Evolutionary conservation across 495 filamentous ascomycete genomes (phyloP).

Genomic region (Xylona heveae): DNA sequence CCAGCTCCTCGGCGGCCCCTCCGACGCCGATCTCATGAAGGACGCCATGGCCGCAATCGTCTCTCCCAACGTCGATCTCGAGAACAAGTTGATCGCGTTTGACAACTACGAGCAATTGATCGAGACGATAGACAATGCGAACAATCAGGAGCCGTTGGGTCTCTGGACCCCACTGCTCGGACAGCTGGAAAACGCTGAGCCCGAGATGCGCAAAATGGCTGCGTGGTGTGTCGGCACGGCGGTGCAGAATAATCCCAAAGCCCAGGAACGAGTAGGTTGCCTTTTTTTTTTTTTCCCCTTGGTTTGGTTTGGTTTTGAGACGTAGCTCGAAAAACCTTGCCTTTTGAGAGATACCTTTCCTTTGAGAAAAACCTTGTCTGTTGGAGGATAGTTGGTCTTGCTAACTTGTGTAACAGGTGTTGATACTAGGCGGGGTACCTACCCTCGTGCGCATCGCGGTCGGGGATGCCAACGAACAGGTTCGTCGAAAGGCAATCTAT

Average conservation of each 20-base stretch:
- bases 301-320: no score
- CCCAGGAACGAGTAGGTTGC: slow-evolving; percentile 43
- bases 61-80: slow-evolving; percentile 38
- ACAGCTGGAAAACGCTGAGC: slow-evolving; percentile 42
- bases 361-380: neutral
- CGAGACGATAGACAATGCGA: slow-evolving; percentile 85
- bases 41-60: slow-evolving; percentile 54
- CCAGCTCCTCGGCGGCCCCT: slow-evolving; percentile 56
- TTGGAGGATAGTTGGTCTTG: slow-evolving; percentile 4
- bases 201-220: slow-evolving; percentile 54
- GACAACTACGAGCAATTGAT: slow-evolving; percentile 93
- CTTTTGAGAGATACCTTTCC: slow-evolving; percentile 3
- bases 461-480: slow-evolving; percentile 31
- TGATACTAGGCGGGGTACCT: slow-evolving; percentile 48
- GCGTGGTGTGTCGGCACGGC: slow-evolving; percentile 88
- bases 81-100: slow-evolving; percentile 70
- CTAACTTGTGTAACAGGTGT: slow-evolving; percentile 20
- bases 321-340: no score
- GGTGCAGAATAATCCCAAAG: slow-evolving; percentile 81
- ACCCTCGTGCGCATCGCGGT: slow-evolving; percentile 43
- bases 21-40: slow-evolving; percentile 79
- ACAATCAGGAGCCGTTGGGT: slow-evolving; percentile 56
- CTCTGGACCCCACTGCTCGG: slow-evolving; percentile 64
- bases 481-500: slow-evolving; percentile 73
- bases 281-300: no score